A percentile compares a stretch with the other conserved stretches of the same genome.
phyloP scores from a whole-genome alignment of 805 yeast species.

The Hanseniaspora osmophila region DNA sequence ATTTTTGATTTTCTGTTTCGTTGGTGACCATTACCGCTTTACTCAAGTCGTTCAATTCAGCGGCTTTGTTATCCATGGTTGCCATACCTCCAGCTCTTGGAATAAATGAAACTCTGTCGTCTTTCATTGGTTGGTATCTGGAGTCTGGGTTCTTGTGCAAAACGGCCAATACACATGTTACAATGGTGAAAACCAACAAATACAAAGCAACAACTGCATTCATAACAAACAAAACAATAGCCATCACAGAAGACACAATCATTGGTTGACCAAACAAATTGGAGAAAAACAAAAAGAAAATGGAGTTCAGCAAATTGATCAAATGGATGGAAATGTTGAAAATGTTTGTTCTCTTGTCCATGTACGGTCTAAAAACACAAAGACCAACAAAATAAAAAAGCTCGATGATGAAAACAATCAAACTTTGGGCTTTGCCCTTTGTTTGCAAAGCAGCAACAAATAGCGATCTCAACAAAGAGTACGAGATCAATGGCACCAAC shows the following conservation, averaged over 20 bases:
- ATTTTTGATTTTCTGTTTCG: constrained; percentile 20
- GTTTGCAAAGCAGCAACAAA: constrained; percentile 77
- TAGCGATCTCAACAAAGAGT: constrained; percentile 59
- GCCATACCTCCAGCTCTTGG: constrained; percentile 23
- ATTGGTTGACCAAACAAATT: constrained; percentile 71
- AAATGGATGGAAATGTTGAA: constrained; percentile 78
- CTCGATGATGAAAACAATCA: constrained; percentile 64
- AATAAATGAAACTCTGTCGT: constrained; percentile 91
- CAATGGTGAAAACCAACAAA: constrained; percentile 70
- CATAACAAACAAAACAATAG: constrained; percentile 72
- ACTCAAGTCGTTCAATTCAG: constrained; percentile 23
- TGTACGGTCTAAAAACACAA: constrained; percentile 69
- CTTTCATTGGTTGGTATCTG: constrained; percentile 89
- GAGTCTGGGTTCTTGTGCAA: constrained; percentile 87
- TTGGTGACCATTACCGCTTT: constrained; percentile 25
- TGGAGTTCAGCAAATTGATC: constrained; percentile 66
- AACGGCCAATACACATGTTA: constrained; percentile 75
- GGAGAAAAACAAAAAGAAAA: constrained; percentile 82
- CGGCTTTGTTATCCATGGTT: constrained; percentile 12
- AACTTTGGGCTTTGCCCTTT: constrained; percentile 71
- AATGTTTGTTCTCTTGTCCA: constrained; percentile 91
- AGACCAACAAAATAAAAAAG: constrained; percentile 49
- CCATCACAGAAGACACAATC: constrained; percentile 84
- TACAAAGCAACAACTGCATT: constrained; percentile 82
- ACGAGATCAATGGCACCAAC: constrained; percentile 48